Base-by-base conservation (phyloP, 768 basidiomycete genomes). In the Cytidiella melzeri region DNA sequence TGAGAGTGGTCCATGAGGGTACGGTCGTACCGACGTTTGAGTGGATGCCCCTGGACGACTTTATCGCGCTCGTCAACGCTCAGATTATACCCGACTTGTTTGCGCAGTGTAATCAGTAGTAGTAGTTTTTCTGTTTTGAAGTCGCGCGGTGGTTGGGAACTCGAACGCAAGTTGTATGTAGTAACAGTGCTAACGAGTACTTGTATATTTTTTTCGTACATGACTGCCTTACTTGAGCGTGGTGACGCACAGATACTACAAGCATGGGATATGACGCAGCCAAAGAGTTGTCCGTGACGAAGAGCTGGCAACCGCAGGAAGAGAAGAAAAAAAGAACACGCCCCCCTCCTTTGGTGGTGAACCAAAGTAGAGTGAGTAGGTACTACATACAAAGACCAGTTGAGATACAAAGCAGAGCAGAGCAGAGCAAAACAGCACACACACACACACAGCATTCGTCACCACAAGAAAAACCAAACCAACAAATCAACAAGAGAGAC, bases 1-100 rank as follows among this genome's bases (percentile, higher is more conserved):
- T 76, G 18, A 67, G 74, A 10, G 66, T 76, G 23, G 48, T 76
- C 27, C 67, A 74, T 40, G 74, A 75, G 54, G 74, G 75, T 3
- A 67, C 66, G 1, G 67, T 68, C 1, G 68, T 73, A 7, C 51
- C 49, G 1, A 57, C 57, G 10, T 55, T 75, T 30, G 63, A 58
- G 37, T 75, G 74, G 74, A 52, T 67, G 1, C 48, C 43, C 2
- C 43, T 76, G 12, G 64, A 58, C 11, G 52, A 55, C 2, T 74
- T 76, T 51, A 64, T 71, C 23, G 52, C 40, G 5, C 41, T 64
- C 37, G 43, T 76, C 27, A 60, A 63, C 13, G 50, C 44, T 0
- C 59, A 70, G 23, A 64, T 74, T 43, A 73, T 73, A 0, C 48
- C 48, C 3, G 60, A 71, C 39, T 55, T 72, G 12, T 62, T 61